Base-by-base conservation (phyloP, 352 stramenopile species). In the Phytophthora citricola region DNA sequence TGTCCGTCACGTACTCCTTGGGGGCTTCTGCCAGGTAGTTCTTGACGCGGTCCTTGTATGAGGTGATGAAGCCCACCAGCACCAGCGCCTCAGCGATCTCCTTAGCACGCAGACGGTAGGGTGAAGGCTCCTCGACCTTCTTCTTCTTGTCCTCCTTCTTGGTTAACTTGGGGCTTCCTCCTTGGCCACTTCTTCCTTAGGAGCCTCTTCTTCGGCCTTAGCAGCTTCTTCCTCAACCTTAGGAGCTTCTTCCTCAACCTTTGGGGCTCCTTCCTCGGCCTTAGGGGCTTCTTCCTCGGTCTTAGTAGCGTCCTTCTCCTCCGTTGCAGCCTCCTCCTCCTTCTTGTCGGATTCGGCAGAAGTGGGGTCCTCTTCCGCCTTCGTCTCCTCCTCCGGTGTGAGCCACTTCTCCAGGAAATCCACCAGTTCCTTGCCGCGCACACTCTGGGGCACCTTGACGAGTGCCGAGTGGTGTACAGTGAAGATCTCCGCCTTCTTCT, bases 21-120 rank as follows among this genome's bases (percentile, higher is more conserved):
- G 71, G 57, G 24, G 69, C 38, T 11, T 76, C 63, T 14, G 76
- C 70, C 58, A 69, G 26, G 31, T 66, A 75, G 55, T 76, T 73
- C 46, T 85, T 81, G 45, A 87, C 73, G 20, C 74, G 71, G 43
- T 82, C 74, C 46, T 82, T 79, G 70, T 78, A 75, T 6, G 74
- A 40, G 2, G 74, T 82, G 48, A 82, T 59, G 55, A 79, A 82
- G 1, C 71, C 74, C 24, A 41, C 44, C 9, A 82, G 45, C 9
- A 82, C 71, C 15, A 82, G 56, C 11, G 74, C 70, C 36, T 79
- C 66, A 3, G 68, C 74, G 34, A 82, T 63, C 70, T 79, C 63
- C 48, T 76, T 81, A n/a, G 69, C 73, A 47, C 73, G 73, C 10
- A 59, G 5, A 43, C 62, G 69, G 58, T 76, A 76, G 27, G 58